phyloP scores from a whole-genome alignment of 306 rosid genomes.

The Glycyrrhiza uralensis region DNA sequence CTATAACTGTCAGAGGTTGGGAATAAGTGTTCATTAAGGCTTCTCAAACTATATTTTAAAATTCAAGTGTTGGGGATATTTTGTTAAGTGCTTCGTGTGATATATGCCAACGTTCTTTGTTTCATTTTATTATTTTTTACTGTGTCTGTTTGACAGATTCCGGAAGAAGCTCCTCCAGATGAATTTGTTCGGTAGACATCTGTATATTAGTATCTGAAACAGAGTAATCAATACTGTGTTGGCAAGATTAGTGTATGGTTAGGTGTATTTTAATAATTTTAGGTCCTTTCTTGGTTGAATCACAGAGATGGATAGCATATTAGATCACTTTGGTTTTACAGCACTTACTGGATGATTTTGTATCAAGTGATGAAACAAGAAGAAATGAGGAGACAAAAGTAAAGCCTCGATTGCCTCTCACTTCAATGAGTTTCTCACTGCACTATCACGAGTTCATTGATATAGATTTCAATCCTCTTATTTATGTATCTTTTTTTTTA shows the following conservation, averaged over 20 bases:
- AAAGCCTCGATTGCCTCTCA: background rate
- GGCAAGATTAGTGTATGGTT: background rate
- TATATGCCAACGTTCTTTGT: background rate
- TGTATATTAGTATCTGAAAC: background rate
- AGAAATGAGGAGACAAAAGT: background rate
- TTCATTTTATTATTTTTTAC: background rate
- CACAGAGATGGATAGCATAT: background rate
- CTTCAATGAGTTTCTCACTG: background rate
- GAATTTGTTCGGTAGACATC: conserved; percentile 28
- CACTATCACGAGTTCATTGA: background rate
- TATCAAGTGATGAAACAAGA: background rate
- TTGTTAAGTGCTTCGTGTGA: background rate
- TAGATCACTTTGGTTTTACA: background rate
- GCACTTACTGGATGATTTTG: background rate
- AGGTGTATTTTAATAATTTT: background rate
- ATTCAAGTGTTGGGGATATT: background rate
- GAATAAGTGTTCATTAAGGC: background rate
- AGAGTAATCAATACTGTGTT: background rate
- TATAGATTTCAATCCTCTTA: background rate
- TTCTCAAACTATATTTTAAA: background rate
- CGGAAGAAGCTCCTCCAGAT: conserved; percentile 70
- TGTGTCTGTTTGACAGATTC: conserved; percentile 44
- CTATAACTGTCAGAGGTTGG: background rate
- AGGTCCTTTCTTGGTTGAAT: background rate
- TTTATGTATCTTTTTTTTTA: background rate